phyloP scores from a whole-genome alignment of 305 asterid genomes.

The Fraxinus xanthoxyloides region DNA sequence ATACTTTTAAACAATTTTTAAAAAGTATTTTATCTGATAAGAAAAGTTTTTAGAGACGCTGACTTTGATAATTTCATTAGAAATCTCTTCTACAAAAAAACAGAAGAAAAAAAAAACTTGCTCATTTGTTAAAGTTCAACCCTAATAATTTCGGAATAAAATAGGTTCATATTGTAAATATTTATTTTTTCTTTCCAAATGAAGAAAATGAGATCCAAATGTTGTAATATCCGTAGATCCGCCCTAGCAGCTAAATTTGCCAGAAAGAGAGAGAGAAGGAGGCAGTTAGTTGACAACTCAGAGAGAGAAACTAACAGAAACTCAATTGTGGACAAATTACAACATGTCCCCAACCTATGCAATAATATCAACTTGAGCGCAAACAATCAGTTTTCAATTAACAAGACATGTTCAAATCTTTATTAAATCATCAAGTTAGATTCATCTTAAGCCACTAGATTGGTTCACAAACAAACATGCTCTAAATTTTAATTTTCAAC shows the following conservation, averaged over 20 bases:
- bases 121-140: neutral
- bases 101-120: neutral
- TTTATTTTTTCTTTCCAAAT: neutral
- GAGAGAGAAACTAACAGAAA: constrained; percentile 24
- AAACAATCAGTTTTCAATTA: neutral
- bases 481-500: neutral
- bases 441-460: neutral
- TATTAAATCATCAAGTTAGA: neutral
- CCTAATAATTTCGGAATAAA: neutral
- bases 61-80: neutral
- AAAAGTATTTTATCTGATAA: neutral
- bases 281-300: neutral
- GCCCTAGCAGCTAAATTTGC: constrained; percentile 13
- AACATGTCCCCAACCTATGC: neutral
- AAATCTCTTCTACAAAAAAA: neutral
- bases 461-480: neutral
- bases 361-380: neutral
- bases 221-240: constrained; percentile 1
- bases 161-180: neutral
- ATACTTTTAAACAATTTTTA: neutral
- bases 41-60: neutral
- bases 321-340: neutral
- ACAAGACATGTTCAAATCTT: neutral
- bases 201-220: neutral
- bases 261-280: neutral